Percentiles rank a stretch among this genome's conserved stretches.
phyloP scores from a whole-genome alignment of 2,329 filamentous ascomycete genomes.

The Leptographium flavum region DNA sequence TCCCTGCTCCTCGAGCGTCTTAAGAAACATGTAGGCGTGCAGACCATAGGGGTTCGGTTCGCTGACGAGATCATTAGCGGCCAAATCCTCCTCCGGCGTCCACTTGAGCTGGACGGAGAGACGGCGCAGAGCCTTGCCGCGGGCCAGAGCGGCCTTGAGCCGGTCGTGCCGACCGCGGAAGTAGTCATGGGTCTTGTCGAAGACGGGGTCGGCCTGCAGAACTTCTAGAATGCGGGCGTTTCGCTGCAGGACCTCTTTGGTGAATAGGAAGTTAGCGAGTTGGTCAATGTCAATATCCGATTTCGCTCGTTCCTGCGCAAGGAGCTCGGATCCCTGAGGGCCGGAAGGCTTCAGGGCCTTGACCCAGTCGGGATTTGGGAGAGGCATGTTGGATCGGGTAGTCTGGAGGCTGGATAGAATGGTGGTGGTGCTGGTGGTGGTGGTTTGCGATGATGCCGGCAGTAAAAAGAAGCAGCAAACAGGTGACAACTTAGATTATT shows the following conservation, averaged over 20 bases:
- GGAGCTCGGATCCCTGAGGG: conserved; percentile 54
- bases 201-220: conserved; percentile 53
- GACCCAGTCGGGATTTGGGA: conserved; percentile 12
- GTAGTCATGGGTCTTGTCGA: conserved; percentile 69
- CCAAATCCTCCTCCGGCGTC: conserved; percentile 46
- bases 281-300: conserved; percentile 54
- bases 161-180: conserved; percentile 55
- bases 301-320: conserved; percentile 51
- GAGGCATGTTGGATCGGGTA: conserved; percentile 1
- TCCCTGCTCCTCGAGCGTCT: conserved; percentile 55
- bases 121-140: conserved; percentile 56
- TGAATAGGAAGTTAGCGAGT: conserved; percentile 55
- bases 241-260: conserved; percentile 45
- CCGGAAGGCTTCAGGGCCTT: conserved; percentile 29
- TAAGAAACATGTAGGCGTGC: conserved; percentile 41
- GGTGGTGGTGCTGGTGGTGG: too few species aligned
- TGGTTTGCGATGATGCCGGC: too few species aligned
- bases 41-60: conserved; percentile 60
- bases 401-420: too few species aligned
- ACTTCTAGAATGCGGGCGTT: conserved; percentile 47
- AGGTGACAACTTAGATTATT: too few species aligned
- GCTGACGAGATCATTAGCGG: conserved; percentile 54
- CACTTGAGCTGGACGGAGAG: conserved; percentile 54
- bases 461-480: too few species aligned
- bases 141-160: conserved; percentile 54